These are phyloP conservation scores for Halophytophthora polymorphica DNA, from an alignment of 352 stramenopile species.

Conservation along the genomic window DNA sequence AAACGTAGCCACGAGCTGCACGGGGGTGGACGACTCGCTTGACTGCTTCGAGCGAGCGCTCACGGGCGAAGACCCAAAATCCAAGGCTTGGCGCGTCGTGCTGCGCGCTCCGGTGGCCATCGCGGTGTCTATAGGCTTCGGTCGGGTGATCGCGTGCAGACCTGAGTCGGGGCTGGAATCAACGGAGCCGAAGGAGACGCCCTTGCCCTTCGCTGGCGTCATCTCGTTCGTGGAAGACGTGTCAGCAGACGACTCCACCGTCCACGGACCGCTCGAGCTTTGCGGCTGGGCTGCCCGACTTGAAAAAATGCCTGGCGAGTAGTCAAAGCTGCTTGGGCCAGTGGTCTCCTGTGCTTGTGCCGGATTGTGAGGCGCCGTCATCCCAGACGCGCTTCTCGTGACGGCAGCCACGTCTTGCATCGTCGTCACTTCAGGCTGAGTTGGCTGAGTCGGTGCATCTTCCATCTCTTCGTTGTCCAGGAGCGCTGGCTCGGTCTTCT, in stretches of 20 bases:
- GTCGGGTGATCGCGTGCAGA: constrained; percentile 32
- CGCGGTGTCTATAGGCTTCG: constrained; percentile 27
- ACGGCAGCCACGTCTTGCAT: constrained; percentile 10
- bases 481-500: constrained; percentile 12
- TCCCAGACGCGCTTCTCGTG: constrained; percentile 15
- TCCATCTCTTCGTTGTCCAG: constrained; percentile 42
- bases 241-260: constrained; percentile 13
- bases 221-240: constrained; percentile 4
- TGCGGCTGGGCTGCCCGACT: constrained; percentile 43
- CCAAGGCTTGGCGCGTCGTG: constrained; percentile 39
- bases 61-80: constrained; percentile 41
- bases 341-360: constrained; percentile 25
- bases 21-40: constrained; percentile 17
- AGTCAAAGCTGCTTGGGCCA: constrained; percentile 26
- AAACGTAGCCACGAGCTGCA: constrained; percentile 31
- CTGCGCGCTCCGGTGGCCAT: constrained; percentile 13
- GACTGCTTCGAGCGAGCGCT: constrained; percentile 9
- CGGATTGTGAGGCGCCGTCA: constrained; percentile 15
- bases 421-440: constrained; percentile 1
- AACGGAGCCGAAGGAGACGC: constrained; percentile 38
- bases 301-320: constrained; percentile 71
- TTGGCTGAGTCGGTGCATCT: constrained; percentile 23
- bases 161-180: constrained; percentile 41
- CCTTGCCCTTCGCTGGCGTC: constrained; percentile 19
- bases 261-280: constrained; percentile 24